Base-by-base conservation (phyloP, 163 green algal genomes). In the Volvox carteri region DNA sequence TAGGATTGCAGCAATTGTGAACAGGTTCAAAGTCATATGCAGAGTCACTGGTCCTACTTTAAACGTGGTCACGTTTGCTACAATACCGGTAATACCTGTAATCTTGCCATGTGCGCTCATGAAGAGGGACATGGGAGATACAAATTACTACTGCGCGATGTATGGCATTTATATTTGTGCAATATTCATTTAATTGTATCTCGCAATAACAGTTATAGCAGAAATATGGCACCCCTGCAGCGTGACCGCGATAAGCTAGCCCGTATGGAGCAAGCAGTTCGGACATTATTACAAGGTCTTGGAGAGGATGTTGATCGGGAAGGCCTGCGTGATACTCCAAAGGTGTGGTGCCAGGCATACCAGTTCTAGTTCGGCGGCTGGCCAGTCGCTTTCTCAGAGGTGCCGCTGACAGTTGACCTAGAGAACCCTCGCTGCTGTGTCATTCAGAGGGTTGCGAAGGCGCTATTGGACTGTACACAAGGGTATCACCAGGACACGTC, bases 381-480 rank as follows among this genome's bases (percentile, higher is more conserved):
- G 41, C 11, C 33, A 70, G 75, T 84, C 75, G 75, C 75, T 50
- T 80, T 80, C 30, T 7, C 18, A 11, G 18, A 1, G 8, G 2
- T 56, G 7, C 25, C 70, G 6, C 73, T 65, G 44, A 30, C 50
- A 65, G 19, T 4, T 65, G 23, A 81, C 44, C 44, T 58, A 48
- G 3, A 2, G n/a, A 46, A 11, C 42, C 42, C 5, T 23, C 30
- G 19, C 21, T 79, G n/a, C 80, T 48, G 42, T 48, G 25, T 41
- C 60, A 11, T 90, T 91, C 94, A 98, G 96, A 89, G 97, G 14
- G 96, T 98, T 19, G 96, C 96, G 12, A 98, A 98, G 91, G 97
- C 97, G 1, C 91, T 96, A 85, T 56, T 97, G 52, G 95, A 96
- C 87, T 95, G 96, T 80, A 96, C 92, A 25, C 50, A 85, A 11